Base-by-base conservation (phyloP, 176 grass and related monocot species). In the Microstegium vimineum region DNA sequence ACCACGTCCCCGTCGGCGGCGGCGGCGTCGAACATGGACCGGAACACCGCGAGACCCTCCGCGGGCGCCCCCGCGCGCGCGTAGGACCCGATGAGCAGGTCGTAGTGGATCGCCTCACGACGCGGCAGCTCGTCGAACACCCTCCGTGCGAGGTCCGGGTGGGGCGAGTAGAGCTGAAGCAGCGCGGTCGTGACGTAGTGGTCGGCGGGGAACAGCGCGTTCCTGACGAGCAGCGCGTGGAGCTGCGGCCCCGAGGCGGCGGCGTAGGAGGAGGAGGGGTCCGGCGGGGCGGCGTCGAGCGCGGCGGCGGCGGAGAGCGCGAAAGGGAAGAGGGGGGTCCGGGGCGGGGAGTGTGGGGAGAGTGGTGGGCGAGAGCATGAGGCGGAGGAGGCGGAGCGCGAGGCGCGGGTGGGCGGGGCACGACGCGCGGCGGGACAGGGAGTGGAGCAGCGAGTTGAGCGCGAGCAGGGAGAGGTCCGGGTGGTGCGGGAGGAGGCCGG, bases 291-390 rank as follows among this genome's bases (percentile, higher is more conserved):
- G 49, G 52, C 9, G 14, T 79, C 62, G 66, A 80, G 10, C 0
- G 64, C 26, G 9, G 82, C 41, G 15, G 82, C 90, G 51, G 90
- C 87, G 54, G 94, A 89, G 87, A 97, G 89, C 23, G 82, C 89
- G 87, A 94, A 97, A 1, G 92, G 91, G 81, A 94, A 97, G 94
- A 92, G 71, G 82, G 86, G 88, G 92, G 81, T 97, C 90, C 2
- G 94, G 87, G 2, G 83, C 28, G 11, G 94, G 90, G 83, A 93
- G 77, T 1, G 54, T 10, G 1, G 54, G 54, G 52, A 86, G 47
- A 4, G 80, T 75, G 63, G 68, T 18, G 51, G 83, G 64, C 4
- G 84, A 85, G 87, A 92, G 89, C 92, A 94, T 94, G 66, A 80
- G 81, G 22, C 76, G 51, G 80, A 92, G 70, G 69, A 92, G 79